These are phyloP conservation scores for Penicillium digitatum DNA, from an alignment of 2,329 filamentous ascomycete species.

Conservation along the genomic window DNA sequence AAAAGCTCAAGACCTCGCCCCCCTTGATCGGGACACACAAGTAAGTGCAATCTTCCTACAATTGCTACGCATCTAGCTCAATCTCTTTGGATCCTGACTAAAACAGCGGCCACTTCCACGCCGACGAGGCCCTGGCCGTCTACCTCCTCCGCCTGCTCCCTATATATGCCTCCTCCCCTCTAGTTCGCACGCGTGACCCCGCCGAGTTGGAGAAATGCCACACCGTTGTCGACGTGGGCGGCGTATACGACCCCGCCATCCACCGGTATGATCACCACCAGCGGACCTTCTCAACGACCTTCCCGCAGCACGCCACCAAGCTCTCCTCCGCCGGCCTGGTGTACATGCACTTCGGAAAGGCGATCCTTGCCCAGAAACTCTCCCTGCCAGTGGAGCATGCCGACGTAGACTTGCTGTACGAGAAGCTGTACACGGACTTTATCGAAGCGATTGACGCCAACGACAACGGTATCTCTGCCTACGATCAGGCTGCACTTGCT, in stretches of 20 bases:
- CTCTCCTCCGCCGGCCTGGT: slow-evolving; percentile 91
- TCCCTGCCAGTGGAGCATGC: slow-evolving; percentile 57
- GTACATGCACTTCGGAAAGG: slow-evolving; percentile 89
- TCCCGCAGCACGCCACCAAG: slow-evolving; percentile 79
- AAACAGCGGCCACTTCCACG: slow-evolving; percentile 84
- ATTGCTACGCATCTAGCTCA: background rate
- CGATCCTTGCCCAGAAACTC: slow-evolving; percentile 69
- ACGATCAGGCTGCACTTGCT: slow-evolving; percentile 66
- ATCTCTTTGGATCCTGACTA: slow-evolving; percentile 6
- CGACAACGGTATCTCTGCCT: slow-evolving; percentile 87
- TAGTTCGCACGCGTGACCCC: slow-evolving; percentile 85
- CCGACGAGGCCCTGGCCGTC: slow-evolving; percentile 94
- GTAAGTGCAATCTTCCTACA: slow-evolving; percentile 31
- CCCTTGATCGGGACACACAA: slow-evolving; percentile 88
- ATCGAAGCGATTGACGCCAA: slow-evolving; percentile 95
- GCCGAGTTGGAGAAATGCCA: slow-evolving; percentile 74
- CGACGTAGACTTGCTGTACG: slow-evolving; percentile 71
- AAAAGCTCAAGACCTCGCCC: slow-evolving; percentile 74
- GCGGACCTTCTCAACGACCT: slow-evolving; percentile 79
- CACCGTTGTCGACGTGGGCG: slow-evolving; percentile 96
- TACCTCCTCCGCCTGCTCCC: slow-evolving; percentile 91
- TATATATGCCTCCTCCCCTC: slow-evolving; percentile 65
- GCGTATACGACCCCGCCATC: slow-evolving; percentile 73
- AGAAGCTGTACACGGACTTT: slow-evolving; percentile 88
- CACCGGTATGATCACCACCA: slow-evolving; percentile 97